Percentiles rank a stretch among this genome's conserved stretches.
These are phyloP conservation scores for Rhynchosporium agropyri DNA, from an alignment of 2,329 filamentous ascomycete genomes.

Conservation along the genomic window DNA sequence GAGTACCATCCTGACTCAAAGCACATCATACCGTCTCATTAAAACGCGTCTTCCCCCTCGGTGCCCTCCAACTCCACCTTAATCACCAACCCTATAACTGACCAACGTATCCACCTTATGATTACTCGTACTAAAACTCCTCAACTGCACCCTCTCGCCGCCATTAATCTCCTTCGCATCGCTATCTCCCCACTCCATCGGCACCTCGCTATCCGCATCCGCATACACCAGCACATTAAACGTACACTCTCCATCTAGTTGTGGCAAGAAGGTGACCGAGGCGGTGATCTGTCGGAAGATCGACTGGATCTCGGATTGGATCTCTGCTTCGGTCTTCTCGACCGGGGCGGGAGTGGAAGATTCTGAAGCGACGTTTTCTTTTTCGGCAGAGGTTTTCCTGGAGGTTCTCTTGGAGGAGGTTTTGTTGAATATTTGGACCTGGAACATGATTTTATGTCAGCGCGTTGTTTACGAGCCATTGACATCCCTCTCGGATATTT, in stretches of 20 bases:
- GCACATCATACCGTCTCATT: conserved; percentile 4
- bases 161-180: conserved; percentile 94
- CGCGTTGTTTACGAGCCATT: neutral
- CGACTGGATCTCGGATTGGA: conserved; percentile 92
- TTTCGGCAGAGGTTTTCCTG: conserved; percentile 56
- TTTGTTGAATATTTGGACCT: conserved; percentile 58
- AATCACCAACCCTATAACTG: conserved; percentile 73
- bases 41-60: neutral
- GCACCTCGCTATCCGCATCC: conserved; percentile 93
- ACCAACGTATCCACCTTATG: conserved; percentile 95
- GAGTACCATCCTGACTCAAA: neutral
- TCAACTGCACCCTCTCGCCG: conserved; percentile 91
- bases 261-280: conserved; percentile 93
- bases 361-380: conserved; percentile 67
- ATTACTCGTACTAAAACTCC: conserved; percentile 93
- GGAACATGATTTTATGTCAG: neutral
- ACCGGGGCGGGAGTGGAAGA: conserved; percentile 43
- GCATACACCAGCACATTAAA: conserved; percentile 99
- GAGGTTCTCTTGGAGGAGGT: conserved; percentile 47
- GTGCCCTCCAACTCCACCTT: conserved; percentile 26
- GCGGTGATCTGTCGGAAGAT: conserved; percentile 98
- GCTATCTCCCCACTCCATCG: conserved; percentile 97
- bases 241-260: conserved; percentile 91
- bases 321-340: conserved; percentile 90
- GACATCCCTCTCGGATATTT: no score